Base-by-base conservation (phyloP, 2,329 filamentous ascomycete species). In the Mycogone perniciosa region DNA sequence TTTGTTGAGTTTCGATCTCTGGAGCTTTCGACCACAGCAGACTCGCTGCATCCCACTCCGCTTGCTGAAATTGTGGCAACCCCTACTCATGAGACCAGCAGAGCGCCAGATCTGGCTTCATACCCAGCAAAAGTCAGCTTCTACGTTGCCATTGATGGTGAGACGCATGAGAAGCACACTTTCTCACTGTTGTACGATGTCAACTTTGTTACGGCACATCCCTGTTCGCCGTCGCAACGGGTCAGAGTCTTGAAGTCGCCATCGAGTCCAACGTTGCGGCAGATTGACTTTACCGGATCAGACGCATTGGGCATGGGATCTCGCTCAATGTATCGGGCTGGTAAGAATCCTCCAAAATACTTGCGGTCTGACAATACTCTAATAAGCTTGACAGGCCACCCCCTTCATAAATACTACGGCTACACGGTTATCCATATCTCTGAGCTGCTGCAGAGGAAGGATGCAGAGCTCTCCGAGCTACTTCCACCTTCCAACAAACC, bases 181-280 rank as follows among this genome's bases (percentile, higher is more conserved):
- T 72, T 76, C 46, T 60, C 72, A 1, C 64, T 86, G 7, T 65
- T 67, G 5, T 77, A 81, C 56, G 82, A 86, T 52, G 73, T 85
- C 26, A 77, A 77, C 57, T 86, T 86, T 61, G 79, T 85, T 13
- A 85, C 83, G 1, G 81, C 81, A 0, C 81, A 85, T 57, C 83
- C 83, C 0, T 86, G 83, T 58, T 74, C 79, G 5, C 76, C 79
- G 2, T 81, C 80, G 1, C 72, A 73, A 46, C 73, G 76, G 50
- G 76, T 81, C 2, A 77, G 75, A 54, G 76, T 84, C 49, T 61
- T 84, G 46, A 81, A 78, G 60, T 80, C 80, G 10, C 77, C 80
- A 0, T 75, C 76, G 1, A 84, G 79, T 59, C 79, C 81, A 20
- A 80, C 76, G 1, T 80, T 81, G 47, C 77, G 77, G 59, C 76